Evolutionary conservation across 129 eudicot genomes (phyloP), one percentile per base, ranked within the genome.

Genomic region (Apium graveolens): DNA sequence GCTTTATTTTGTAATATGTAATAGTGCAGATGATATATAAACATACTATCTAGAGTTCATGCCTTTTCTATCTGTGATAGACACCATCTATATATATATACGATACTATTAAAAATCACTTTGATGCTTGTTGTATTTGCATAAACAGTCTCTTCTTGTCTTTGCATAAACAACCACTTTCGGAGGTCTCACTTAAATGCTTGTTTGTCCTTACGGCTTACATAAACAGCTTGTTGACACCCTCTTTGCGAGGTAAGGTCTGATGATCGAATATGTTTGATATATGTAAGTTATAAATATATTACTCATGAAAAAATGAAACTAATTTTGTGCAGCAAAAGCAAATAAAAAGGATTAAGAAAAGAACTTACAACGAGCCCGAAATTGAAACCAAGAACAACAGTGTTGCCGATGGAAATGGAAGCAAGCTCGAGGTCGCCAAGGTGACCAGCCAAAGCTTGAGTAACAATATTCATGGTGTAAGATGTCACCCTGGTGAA

Each of bases 391-490:
- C 87, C 86, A 24, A 82, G 75, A 70, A 87, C 80, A 70, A 87
- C 86, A 34, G 81, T 84, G 81, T 75, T 87, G 83, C 86, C 83
- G 5, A 84, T 81, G 82, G 90, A 76, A 55, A 86, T 45, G 51
- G 86, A 39, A 37, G 86, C 89, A 72, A 85, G 86, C 48, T 86
- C 87, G 18, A 86, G 77, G 24, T 86, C 87, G 12, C 87, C 90
- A 42, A 86, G 87, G 70, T 86, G 90, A 43, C 90, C 90, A 63
- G 87, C 90, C 49, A 83, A 83, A 70, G 85, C 80, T 43, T 76
- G 87, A 39, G 88, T 87, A 74, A 87, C 66, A 75, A 87, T 69
- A 78, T 76, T 71, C 88, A 87, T 82, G 70, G 82, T 62, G 75
- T 60, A 82, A 5, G 85, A 51, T 5, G 90, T 81, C 1, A 87